These are phyloP conservation scores for Acacia crassicarpa DNA, from an alignment of 306 rosid genomes.

Conservation along the genomic window DNA sequence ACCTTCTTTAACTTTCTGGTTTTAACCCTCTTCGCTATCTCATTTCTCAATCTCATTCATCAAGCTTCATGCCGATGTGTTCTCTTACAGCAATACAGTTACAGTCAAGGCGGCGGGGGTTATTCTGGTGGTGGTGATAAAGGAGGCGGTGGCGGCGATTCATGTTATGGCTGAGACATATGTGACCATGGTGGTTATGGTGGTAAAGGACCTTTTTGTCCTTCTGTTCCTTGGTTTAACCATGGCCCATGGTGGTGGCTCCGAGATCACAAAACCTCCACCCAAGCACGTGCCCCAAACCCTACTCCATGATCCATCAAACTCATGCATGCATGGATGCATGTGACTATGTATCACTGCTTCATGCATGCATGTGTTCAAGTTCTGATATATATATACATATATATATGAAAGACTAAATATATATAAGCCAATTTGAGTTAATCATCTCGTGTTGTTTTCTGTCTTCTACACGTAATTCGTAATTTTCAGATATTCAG, in stretches of 20 bases:
- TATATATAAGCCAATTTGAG: not conserved
- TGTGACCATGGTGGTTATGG: not conserved
- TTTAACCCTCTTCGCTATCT: not conserved
- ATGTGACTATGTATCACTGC: not conserved
- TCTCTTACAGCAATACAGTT: not conserved
- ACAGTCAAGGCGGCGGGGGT: not conserved
- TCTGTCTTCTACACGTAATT: not conserved
- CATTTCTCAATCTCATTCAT: not conserved
- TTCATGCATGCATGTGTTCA: not conserved
- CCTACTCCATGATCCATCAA: not conserved
- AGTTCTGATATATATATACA: not conserved
- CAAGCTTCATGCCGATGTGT: not conserved
- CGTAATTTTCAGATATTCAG: not conserved
- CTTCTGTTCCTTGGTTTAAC: not conserved
- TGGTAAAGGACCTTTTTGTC: not conserved
- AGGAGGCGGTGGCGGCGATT: not conserved
- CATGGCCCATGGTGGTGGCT: slow-evolving; percentile 6
- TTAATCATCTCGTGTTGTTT: not conserved
- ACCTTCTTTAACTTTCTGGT: not conserved
- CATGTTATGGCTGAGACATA: not conserved
- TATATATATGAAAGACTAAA: not conserved
- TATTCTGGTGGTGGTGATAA: not conserved
- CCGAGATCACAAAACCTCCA: not conserved
- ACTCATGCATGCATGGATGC: not conserved
- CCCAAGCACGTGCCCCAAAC: not conserved